Evolutionary conservation across 2,329 filamentous ascomycete species (phyloP), one percentile per base, ranked within the genome.

Genomic region (Alternaria dauci): DNA sequence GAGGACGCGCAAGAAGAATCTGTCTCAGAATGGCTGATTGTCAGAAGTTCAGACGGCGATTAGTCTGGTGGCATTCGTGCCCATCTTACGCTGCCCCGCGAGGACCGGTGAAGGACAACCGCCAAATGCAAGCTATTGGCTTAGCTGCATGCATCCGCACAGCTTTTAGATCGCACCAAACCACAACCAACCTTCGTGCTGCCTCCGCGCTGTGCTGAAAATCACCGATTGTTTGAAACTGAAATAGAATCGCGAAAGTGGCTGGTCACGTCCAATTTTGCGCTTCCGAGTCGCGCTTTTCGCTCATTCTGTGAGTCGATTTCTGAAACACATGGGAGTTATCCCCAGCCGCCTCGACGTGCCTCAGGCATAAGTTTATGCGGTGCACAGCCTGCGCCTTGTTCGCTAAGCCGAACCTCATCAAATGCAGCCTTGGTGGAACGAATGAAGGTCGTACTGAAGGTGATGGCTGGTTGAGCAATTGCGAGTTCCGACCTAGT

Each of bases 311-410:
- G 25, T 14, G 28, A 25, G 55, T 36, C 39, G n/a, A 16, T 18
- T 43, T 12, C 41, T 41, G 55, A 48, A 43, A 56, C 57, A 56
- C 18, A 39, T 41, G 47, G 36, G n/a, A 23, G 39, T 48, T 46
- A 20, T 43, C 41, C 23, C 47, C 36, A 61, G 58, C 58, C 58
- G 48, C 53, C 34, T 50, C 32, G 23, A 51, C 52, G 59, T 71
- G 71, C 72, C 72, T 74, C 67, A 75, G 74, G 67, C 65, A 59
- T 64, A 52, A 20, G 34, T 11, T 50, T 44, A 54, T 61, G 58
- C 55, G 51, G 64, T 68, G 73, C 69, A 72, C 72, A 71, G 65
- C 70, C 73, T 76, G 67, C 72, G 75, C 75, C 75, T 70, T 71
- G 62, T 62, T 73, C 71, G 71, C 73, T 71, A 71, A 65, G 58